Percentiles rank a stretch among this genome's conserved stretches.
phyloP scores from a whole-genome alignment of 225 moss, liverwort and hornwort species.

The Thuidium tamariscinum region DNA sequence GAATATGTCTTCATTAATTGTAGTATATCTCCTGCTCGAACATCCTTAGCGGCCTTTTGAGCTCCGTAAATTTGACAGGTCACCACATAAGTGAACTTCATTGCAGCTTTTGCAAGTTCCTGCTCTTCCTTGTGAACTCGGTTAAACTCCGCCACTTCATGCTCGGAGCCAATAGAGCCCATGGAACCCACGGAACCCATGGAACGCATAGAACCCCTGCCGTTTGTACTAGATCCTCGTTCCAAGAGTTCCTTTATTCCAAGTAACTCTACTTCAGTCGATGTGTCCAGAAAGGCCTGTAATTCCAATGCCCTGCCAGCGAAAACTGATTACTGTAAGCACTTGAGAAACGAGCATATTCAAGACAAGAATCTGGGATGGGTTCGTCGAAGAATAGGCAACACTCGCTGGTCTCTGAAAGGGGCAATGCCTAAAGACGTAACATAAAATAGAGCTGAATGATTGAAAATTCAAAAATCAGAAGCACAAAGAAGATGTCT shows the following conservation, averaged over 20 bases:
- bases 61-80: slow-evolving; percentile 91
- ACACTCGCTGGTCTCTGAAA: neutral
- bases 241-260: slow-evolving; percentile 64
- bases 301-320: slow-evolving; percentile 64
- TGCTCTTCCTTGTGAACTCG: slow-evolving; percentile 35
- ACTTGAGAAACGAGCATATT: neutral
- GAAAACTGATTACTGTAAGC: neutral
- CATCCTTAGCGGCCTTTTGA: slow-evolving; percentile 53
- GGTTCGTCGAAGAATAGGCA: neutral
- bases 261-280: slow-evolving; percentile 51
- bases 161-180: slow-evolving; percentile 33
- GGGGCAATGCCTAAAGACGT: neutral
- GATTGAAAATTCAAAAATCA: neutral
- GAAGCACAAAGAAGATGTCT: neutral
- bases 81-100: slow-evolving; percentile 95
- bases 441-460: neutral
- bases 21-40: slow-evolving; percentile 62
- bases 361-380: neutral
- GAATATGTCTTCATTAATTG: slow-evolving; percentile 66
- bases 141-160: slow-evolving; percentile 31
- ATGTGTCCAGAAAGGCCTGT: slow-evolving; percentile 67
- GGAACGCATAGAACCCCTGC: slow-evolving; percentile 24
- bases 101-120: slow-evolving; percentile 53
- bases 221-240: slow-evolving; percentile 53
- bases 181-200: slow-evolving; percentile 34